Base-by-base conservation (phyloP, 1,139 yeast species). In the Sugiyamaella grinbergsii region DNA sequence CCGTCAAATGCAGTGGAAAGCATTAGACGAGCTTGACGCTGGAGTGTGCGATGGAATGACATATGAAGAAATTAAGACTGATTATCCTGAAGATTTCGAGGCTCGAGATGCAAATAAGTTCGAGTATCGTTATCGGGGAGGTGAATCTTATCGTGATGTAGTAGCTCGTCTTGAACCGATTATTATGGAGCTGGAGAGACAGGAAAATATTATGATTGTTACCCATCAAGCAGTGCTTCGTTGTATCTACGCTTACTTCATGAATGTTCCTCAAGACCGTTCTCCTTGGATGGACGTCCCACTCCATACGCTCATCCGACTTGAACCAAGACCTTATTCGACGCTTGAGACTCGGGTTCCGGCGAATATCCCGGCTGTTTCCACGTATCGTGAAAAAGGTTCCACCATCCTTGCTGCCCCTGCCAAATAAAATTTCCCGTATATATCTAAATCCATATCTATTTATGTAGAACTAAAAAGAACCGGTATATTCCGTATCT, bases 221-320 rank as follows among this genome's bases (percentile, higher is more conserved):
- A 94, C 98, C 13, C 99, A 93, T 67, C 99, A 93, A 71, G 98
- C 98, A 0, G 98, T 93, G 19, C 76, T 93, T 61, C 80, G 99
- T 63, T 93, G 99, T 68, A 84, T 93, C 51, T 93, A 93, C 69
- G 98, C 98, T 4, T 93, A 94, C 68, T 93, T 91, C 67, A 94
- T 93, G 98, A 93, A 93, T 67, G 96, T 93, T 16, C 96, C 97
- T 4, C 98, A 91, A 68, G 97, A 93, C 63, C 94, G 90, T 66
- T 81, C 91, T 54, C 99, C 99, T 3, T 93, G 98, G 98, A 91
- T 93, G 96, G 89, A 95, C 44, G 95, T 93, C 51, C 99, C 99
- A 6, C 75, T 93, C 63, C 99, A 93, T 66, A 93, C 98, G 0
- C 75, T 93, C 67, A 93, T 93, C 62, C 86, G 89, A 65, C 76